These are phyloP conservation scores for Penicillium crustosum DNA, from an alignment of 2,329 filamentous ascomycete species.

Conservation along the genomic window DNA sequence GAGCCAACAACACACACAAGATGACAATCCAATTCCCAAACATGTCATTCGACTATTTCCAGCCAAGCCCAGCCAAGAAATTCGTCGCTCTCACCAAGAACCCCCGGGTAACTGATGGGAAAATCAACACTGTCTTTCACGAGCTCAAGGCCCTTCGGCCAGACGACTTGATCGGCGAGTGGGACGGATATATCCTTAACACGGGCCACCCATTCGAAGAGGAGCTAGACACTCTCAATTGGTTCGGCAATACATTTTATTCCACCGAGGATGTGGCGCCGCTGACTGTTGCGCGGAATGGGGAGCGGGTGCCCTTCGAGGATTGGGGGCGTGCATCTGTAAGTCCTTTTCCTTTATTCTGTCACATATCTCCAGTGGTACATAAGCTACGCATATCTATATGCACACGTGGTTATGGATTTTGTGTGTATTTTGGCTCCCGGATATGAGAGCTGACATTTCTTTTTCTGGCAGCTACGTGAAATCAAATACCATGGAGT, in stretches of 20 bases:
- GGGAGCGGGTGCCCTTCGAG: slow-evolving; percentile 11
- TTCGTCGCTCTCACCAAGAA: slow-evolving; percentile 11
- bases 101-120: slow-evolving; percentile 1
- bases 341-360: not conserved
- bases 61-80: slow-evolving; percentile 12
- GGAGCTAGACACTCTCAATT: slow-evolving; percentile 26
- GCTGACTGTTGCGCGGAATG: slow-evolving; percentile 24
- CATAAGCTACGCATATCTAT: not conserved
- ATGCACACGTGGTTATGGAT: not conserved
- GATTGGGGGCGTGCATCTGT: slow-evolving; percentile 20
- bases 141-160: slow-evolving; percentile 25
- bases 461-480: slow-evolving; percentile 5
- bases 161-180: slow-evolving; percentile 29
- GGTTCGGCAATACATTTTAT: slow-evolving; percentile 35
- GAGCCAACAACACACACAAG: not conserved
- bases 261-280: slow-evolving; percentile 34
- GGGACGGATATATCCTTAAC: slow-evolving; percentile 30
- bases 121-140: slow-evolving; percentile 9
- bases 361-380: not conserved
- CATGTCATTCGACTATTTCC: slow-evolving; percentile 11
- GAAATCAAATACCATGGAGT: slow-evolving; percentile 17
- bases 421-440: not conserved
- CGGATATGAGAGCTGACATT: not conserved
- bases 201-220: slow-evolving; percentile 27
- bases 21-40: slow-evolving; percentile 17